Conservation (phyloP, 345 rosid genomes). For the Leavenworthia alabamica region DNA sequence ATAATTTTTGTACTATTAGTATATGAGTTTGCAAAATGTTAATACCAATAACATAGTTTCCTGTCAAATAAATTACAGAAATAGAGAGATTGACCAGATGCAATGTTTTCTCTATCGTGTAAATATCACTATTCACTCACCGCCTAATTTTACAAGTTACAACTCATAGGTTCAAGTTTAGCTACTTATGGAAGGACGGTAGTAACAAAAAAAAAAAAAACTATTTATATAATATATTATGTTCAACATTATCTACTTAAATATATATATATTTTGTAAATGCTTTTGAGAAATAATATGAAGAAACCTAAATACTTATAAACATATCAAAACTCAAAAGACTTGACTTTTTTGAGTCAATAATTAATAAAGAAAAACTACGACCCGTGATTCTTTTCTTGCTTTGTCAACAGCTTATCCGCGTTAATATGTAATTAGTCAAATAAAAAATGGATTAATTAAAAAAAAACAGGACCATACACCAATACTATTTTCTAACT, state of each 20-base stretch:
- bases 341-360: constrained; percentile 9
- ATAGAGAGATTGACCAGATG: not conserved
- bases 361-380: constrained; percentile 18
- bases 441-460: too few relatives aligned
- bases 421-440: constrained; percentile 32
- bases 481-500: constrained; percentile 12
- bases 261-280: not conserved
- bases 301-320: not conserved
- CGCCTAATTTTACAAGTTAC: not conserved
- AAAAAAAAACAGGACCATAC: constrained; percentile 16
- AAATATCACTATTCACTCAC: not conserved
- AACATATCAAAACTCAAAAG: too few relatives aligned
- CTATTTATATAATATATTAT: not conserved
- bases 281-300: not conserved
- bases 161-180: not conserved
- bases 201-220: not conserved
- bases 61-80: not conserved
- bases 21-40: not conserved
- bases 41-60: not conserved
- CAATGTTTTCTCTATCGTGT: not conserved
- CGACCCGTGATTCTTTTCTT: constrained; percentile 27
- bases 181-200: not conserved
- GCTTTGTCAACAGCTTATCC: constrained; percentile 25
- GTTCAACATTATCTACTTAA: not conserved
- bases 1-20: not conserved